A percentile compares a stretch with the other conserved stretches of the same genome.
These are phyloP conservation scores for Naganishia vishniacii DNA, from an alignment of 768 basidiomycete genomes.

Conservation along the genomic window DNA sequence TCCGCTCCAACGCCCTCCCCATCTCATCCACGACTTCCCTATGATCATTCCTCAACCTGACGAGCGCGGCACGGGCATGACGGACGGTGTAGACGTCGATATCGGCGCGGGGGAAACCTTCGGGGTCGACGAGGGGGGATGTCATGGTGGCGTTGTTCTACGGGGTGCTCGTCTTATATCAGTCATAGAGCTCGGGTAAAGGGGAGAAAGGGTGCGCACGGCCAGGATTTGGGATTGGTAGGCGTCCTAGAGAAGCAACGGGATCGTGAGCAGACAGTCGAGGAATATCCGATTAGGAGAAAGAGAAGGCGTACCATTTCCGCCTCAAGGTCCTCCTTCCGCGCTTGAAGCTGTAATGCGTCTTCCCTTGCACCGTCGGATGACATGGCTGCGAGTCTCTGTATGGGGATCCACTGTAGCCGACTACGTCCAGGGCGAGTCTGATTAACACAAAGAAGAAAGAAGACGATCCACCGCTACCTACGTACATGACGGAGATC, in stretches of 20 bases:
- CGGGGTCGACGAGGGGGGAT: constrained; percentile 62
- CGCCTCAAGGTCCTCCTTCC: constrained; percentile 12
- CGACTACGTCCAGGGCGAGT: too few relatives aligned
- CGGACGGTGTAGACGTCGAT: constrained; percentile 57
- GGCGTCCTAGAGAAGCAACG: neutral
- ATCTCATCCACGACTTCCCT: constrained; percentile 62
- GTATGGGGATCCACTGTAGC: neutral
- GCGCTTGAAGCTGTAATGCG: neutral
- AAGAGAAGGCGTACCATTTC: constrained; percentile 14
- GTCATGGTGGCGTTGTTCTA: constrained; percentile 22
- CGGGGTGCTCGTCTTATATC: neutral
- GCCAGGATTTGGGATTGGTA: constrained; percentile 8
- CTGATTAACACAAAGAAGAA: too few relatives aligned
- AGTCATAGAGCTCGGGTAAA: neutral
- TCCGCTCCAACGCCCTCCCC: constrained; percentile 61
- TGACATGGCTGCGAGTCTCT: neutral
- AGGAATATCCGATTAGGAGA: neutral
- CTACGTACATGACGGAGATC: too few relatives aligned
- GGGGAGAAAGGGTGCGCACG: neutral
- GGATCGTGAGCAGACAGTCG: neutral
- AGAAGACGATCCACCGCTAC: too few relatives aligned
- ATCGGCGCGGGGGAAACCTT: constrained; percentile 82
- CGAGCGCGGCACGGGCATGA: constrained; percentile 62
- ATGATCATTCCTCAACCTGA: constrained; percentile 75
- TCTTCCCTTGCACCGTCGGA: neutral